Percentiles rank a stretch among this genome's conserved stretches.
Conservation (phyloP, 257 asterid genomes). For the Cordia subcordata region DNA sequence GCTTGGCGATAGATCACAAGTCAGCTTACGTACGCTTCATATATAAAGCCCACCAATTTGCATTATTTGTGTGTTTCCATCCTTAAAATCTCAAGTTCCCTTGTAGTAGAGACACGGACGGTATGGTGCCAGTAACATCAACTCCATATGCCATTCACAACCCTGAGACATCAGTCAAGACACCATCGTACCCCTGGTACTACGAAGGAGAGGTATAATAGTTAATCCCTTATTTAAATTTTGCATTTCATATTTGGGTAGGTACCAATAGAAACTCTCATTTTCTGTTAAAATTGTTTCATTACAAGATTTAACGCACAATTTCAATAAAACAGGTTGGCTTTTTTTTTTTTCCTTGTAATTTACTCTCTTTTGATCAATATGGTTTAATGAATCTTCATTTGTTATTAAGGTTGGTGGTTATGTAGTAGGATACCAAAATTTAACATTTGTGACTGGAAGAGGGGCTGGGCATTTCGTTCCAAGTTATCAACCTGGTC, state of each 20-base stretch:
- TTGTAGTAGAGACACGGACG: conserved; percentile 60
- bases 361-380: no score
- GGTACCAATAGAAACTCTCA: not conserved
- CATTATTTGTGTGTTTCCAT: no score
- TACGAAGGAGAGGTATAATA: conserved; percentile 33
- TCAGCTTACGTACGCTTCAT: no score
- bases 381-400: not conserved
- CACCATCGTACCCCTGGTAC: conserved; percentile 61
- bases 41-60: no score
- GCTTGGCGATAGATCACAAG: no score
- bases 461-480: conserved; percentile 67
- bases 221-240: no score
- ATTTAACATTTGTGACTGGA: conserved; percentile 45
- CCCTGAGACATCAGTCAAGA: conserved; percentile 30
- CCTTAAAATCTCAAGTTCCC: not conserved
- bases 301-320: no score
- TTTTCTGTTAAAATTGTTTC: no score
- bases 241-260: not conserved
- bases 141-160: conserved; percentile 48
- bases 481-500: conserved; percentile 55
- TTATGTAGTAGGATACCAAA: conserved; percentile 46
- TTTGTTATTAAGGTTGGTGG: conserved; percentile 66
- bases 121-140: conserved; percentile 46
- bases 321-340: no score
- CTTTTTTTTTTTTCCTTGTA: no score